Evolutionary conservation across 225 moss, liverwort and hornwort species (phyloP), one percentile per base, ranked within the genome.

Genomic region (Marchantia polymorpha): DNA sequence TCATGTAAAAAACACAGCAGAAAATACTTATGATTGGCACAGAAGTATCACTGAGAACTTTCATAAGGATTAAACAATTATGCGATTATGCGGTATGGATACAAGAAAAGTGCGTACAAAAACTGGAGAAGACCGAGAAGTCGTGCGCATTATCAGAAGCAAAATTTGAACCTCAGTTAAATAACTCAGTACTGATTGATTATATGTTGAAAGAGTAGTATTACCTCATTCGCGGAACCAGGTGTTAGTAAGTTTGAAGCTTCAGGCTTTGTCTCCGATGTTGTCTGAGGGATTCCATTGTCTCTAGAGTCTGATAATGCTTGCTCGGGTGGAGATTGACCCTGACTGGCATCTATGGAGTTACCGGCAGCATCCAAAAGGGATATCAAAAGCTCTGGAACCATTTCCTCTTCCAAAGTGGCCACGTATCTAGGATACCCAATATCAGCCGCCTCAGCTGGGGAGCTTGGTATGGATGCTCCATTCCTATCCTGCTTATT

Each of bases 311-410:
- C 83, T 16, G 60, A 60, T 4, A 80, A 31, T 47, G 81, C 79
- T 64, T 77, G 66, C 64, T 69, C 17, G 53, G 77, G 46, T 53
- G 81, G 79, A 51, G 78, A 64, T 56, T 75, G 84, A 76, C 84
- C 88, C 83, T 92, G 91, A 77, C 80, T 84, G 59, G 79, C 75
- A 67, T 79, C 91, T 51, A 82, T 77, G 56, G 90, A 84, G 70
- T 91, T 88, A 66, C 88, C 79, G 60, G 89, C 77, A 54, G 77
- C 81, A 74, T 82, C 83, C 58, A 87, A 88, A 69, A 88, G 78
- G 67, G 64, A 87, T 55, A 99, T 93, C 65, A 95, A 79, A 58
- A 99, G 89, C 69, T 94, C 94, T 69, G 97, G 97, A 75, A 84
- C 85, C 89, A 92, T 88, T 88, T 99, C 97, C 82, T 78, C 77